Conservation (phyloP, 352 stramenopile genomes). For the Pythium graminicola region DNA sequence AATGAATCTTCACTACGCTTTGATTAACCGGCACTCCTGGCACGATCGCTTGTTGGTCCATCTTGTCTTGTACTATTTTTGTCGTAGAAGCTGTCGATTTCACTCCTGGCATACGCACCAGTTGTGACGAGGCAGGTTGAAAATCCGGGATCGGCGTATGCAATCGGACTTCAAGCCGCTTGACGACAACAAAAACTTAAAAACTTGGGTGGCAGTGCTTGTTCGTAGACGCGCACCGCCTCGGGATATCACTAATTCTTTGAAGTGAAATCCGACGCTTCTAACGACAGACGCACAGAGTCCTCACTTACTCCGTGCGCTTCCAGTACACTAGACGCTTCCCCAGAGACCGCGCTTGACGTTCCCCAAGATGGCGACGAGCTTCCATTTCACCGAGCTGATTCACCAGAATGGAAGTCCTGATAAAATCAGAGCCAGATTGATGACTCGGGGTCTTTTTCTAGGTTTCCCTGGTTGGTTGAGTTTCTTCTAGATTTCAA, state of each 20-base stretch:
- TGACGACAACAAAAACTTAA: background rate
- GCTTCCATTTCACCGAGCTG: background rate
- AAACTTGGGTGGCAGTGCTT: background rate
- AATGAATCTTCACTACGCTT: background rate
- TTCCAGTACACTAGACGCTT: too few species aligned
- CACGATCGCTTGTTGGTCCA: background rate
- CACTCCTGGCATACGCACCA: slow-evolving; percentile 1
- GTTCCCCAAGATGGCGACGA: background rate
- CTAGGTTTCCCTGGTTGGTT: background rate
- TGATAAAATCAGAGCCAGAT: background rate
- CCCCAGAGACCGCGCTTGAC: background rate
- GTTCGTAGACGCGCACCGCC: background rate
- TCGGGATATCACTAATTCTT: background rate
- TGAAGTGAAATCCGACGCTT: background rate
- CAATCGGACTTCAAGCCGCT: background rate
- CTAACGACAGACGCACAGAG: background rate
- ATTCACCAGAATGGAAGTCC: background rate
- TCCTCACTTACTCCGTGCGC: too few species aligned
- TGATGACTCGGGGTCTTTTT: background rate
- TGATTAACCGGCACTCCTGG: too few species aligned
- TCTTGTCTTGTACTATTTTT: background rate
- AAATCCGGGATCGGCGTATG: background rate
- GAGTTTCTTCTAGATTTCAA: background rate
- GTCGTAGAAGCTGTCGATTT: background rate
- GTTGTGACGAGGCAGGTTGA: background rate